Evolutionary conservation across 352 stramenopile species (phyloP).

Genomic region (Phytophthora fragariaefolia): DNA sequence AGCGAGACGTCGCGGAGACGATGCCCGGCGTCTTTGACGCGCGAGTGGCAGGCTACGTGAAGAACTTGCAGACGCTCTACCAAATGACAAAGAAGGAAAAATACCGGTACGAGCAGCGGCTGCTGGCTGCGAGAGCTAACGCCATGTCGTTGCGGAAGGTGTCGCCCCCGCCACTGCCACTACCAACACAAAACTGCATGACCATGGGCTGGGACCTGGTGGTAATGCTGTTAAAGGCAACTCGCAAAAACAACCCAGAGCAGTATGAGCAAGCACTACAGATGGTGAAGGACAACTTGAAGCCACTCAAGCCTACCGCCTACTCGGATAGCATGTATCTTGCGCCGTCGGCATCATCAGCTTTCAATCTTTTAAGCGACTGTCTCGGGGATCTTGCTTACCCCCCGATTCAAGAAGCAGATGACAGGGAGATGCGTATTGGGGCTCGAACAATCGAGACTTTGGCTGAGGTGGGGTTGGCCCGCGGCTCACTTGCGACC

Average conservation of each 20-base stretch:
- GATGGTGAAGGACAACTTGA: constrained; percentile 77
- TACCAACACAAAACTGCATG: constrained; percentile 87
- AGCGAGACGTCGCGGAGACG: constrained; percentile 24
- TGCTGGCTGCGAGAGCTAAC: constrained; percentile 56
- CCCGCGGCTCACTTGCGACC: constrained; percentile 72
- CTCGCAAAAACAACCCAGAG: constrained; percentile 61
- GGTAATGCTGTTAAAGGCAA: constrained; percentile 74
- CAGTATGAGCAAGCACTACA: constrained; percentile 76
- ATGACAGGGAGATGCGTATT: constrained; percentile 38
- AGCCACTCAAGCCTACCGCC: constrained; percentile 74
- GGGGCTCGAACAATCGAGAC: constrained; percentile 70
- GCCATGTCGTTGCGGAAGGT: constrained; percentile 77
- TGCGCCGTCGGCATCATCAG: constrained; percentile 67
- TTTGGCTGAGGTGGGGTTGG: constrained; percentile 78
- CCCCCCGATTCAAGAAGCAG: neutral
- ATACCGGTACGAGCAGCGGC: constrained; percentile 73
- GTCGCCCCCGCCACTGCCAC: constrained; percentile 68
- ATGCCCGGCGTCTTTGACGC: constrained; percentile 68
- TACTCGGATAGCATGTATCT: constrained; percentile 89
- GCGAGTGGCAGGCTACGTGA: constrained; percentile 74
- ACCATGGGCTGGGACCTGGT: constrained; percentile 86
- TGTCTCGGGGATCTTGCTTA: constrained; percentile 63
- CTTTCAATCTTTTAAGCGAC: constrained; percentile 79
- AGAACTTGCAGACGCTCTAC: constrained; percentile 74
- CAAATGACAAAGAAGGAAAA: constrained; percentile 87